Evolutionary conservation across 192 early-diverging fungal genomes (phyloP).

Genomic region (Allomyces javanicus): DNA sequence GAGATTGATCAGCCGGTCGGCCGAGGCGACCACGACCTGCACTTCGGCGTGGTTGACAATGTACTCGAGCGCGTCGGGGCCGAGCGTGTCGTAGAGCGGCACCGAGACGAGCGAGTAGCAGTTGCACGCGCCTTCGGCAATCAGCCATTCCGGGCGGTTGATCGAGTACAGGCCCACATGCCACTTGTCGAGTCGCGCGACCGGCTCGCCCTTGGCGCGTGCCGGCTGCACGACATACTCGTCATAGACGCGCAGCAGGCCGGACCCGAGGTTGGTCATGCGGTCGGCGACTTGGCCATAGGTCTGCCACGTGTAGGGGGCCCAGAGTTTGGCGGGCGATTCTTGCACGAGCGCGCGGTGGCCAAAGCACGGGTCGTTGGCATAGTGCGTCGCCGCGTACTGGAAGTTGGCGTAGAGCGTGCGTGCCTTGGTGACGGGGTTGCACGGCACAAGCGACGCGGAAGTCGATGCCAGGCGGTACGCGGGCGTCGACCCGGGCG

Average conservation of each 20-base stretch:
- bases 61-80: conserved; percentile 59
- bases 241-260: conserved; percentile 24
- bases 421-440: neutral
- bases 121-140: conserved; percentile 42
- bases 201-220: too few species aligned
- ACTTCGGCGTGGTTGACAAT: conserved; percentile 72
- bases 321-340: conserved; percentile 3
- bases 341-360: conserved; percentile 30
- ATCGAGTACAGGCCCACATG: conserved; percentile 46
- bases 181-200: conserved; percentile 4
- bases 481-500: neutral
- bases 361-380: conserved; percentile 39
- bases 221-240: neutral
- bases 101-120: conserved; percentile 46
- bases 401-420: neutral
- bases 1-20: conserved; percentile 34
- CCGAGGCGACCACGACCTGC: conserved; percentile 38
- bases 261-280: conserved; percentile 43
- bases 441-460: neutral
- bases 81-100: conserved; percentile 78
- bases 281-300: conserved; percentile 42
- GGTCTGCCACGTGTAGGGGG: conserved; percentile 42
- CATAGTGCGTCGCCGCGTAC: neutral
- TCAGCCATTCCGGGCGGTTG: conserved; percentile 62
- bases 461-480: neutral